Percentiles rank a stretch among this genome's conserved stretches.
Conservation (phyloP, 129 eudicot genomes). For the Artemisia annua region DNA sequence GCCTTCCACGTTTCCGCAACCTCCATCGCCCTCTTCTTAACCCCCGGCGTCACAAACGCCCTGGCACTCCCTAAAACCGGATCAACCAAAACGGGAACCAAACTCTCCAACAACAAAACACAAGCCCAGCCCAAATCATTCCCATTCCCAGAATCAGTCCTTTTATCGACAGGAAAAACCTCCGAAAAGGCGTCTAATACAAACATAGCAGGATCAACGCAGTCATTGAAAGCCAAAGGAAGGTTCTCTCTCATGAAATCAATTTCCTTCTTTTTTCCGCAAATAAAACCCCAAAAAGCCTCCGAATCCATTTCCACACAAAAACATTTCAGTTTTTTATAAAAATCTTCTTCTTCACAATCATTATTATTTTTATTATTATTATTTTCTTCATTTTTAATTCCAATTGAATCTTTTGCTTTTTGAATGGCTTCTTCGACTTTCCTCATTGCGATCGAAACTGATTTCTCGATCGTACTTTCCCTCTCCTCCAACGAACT, state of each 20-base stretch:
- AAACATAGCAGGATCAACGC: slow-evolving; percentile 88
- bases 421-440: slow-evolving; percentile 42
- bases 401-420: slow-evolving; percentile 48
- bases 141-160: slow-evolving; percentile 39
- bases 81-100: slow-evolving; percentile 81
- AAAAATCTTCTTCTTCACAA: slow-evolving; percentile 37
- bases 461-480: slow-evolving; percentile 51
- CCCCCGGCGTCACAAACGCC: slow-evolving; percentile 75
- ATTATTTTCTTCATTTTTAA: too few species aligned
- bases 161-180: slow-evolving; percentile 82
- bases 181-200: slow-evolving; percentile 83
- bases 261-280: slow-evolving; percentile 72
- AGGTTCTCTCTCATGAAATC: slow-evolving; percentile 51
- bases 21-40: slow-evolving; percentile 64
- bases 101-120: slow-evolving; percentile 79
- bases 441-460: slow-evolving; percentile 49
- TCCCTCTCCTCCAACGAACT: slow-evolving; percentile 60
- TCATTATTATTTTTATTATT: too few species aligned
- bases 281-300: slow-evolving; percentile 73
- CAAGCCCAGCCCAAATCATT: slow-evolving; percentile 96
- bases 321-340: slow-evolving; percentile 42
- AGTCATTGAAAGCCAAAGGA: slow-evolving; percentile 59
- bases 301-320: slow-evolving; percentile 50
- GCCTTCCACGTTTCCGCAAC: slow-evolving; percentile 87
- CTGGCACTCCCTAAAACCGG: slow-evolving; percentile 76